Evolutionary conservation across 257 asterid species (phyloP).

Genomic region (Forsythia viridissima): DNA sequence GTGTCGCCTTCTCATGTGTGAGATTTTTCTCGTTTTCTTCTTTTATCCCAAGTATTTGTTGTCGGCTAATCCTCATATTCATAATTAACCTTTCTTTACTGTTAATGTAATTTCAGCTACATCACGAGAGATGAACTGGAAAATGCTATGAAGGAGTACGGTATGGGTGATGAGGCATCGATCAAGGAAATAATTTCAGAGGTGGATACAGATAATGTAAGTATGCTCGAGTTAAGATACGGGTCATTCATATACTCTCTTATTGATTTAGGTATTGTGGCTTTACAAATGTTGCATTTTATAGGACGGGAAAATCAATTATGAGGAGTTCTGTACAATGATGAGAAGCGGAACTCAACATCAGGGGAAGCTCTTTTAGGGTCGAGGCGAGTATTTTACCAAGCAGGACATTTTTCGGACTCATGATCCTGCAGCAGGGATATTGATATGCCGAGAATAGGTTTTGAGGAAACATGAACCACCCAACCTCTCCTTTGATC

Average conservation of each 20-base stretch:
- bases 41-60: no score
- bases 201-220: constrained; percentile 87
- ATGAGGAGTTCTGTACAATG: constrained; percentile 61
- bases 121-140: constrained; percentile 82
- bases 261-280: not conserved
- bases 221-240: constrained; percentile 20
- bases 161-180: constrained; percentile 77
- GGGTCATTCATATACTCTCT: not conserved
- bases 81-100: not conserved
- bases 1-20: no score
- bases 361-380: constrained; percentile 39
- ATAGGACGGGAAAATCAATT: constrained; percentile 42
- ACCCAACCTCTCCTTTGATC: not conserved
- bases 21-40: no score
- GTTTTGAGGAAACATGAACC: not conserved
- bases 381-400: not conserved
- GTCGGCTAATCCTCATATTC: not conserved
- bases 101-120: constrained; percentile 41
- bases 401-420: not conserved
- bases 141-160: constrained; percentile 81
- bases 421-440: no score
- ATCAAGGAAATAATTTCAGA: constrained; percentile 80
- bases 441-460: not conserved
- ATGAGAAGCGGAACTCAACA: constrained; percentile 60
- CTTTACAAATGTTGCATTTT: constrained; percentile 11